Conservation (phyloP, 2,329 filamentous ascomycete genomes). For the Aphanoascus verrucosus region DNA sequence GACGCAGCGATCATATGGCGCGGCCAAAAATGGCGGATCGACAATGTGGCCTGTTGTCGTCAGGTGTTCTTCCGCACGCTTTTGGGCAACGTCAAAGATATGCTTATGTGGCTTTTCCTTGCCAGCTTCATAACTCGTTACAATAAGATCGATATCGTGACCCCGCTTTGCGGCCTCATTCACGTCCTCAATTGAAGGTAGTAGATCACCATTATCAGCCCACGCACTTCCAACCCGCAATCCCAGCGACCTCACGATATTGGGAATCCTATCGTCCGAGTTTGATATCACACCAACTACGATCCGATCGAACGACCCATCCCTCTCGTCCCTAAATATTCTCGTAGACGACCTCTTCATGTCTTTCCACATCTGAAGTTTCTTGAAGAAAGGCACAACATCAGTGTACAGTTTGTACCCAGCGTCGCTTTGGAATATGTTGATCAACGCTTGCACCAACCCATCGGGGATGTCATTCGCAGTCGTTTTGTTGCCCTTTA, state of each 20-base stretch:
- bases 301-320: conserved; percentile 24
- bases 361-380: conserved; percentile 22
- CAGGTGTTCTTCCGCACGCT: conserved; percentile 21
- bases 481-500: conserved; percentile 1
- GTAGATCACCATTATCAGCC: conserved; percentile 22
- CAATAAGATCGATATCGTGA: conserved; percentile 35
- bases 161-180: conserved; percentile 17
- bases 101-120: conserved; percentile 34
- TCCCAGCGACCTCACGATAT: conserved; percentile 32
- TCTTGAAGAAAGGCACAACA: conserved; percentile 28
- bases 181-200: conserved; percentile 12
- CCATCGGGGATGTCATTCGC: conserved; percentile 24
- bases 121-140: conserved; percentile 39
- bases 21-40: conserved; percentile 13
- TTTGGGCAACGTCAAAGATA: conserved; percentile 33
- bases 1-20: conserved; percentile 21
- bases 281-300: conserved; percentile 38
- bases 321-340: background rate
- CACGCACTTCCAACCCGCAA: conserved; percentile 28
- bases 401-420: conserved; percentile 36
- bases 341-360: conserved; percentile 4
- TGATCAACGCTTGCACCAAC: conserved; percentile 27
- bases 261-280: conserved; percentile 36
- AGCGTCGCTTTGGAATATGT: conserved; percentile 31
- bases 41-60: background rate